phyloP scores from a whole-genome alignment of 108 stramenopile species.

The Pseudonitzschia delicatissima region DNA sequence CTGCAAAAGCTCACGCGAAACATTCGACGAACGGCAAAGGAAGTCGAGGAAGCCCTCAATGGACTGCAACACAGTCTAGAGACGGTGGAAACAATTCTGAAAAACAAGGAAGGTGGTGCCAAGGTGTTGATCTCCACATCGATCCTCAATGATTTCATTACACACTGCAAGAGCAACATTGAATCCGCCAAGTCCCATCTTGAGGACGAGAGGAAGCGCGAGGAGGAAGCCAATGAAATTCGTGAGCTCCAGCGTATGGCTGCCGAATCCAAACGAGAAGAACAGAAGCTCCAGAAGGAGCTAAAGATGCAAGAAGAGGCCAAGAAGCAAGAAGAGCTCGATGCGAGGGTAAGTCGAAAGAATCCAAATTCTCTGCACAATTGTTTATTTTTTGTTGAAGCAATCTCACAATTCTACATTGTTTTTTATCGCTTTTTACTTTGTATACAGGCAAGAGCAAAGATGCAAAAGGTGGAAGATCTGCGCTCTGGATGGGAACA shows the following conservation, averaged over 20 bases:
- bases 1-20: slow-evolving; percentile 76
- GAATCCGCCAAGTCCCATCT: slow-evolving; percentile 83
- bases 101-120: slow-evolving; percentile 62
- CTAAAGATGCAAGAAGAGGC: slow-evolving; percentile 53
- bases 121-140: slow-evolving; percentile 74
- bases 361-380: too few species aligned
- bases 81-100: slow-evolving; percentile 66
- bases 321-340: slow-evolving; percentile 68
- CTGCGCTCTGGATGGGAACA: slow-evolving; percentile 70
- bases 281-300: slow-evolving; percentile 44
- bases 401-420: neutral
- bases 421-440: neutral
- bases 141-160: slow-evolving; percentile 67
- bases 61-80: slow-evolving; percentile 74
- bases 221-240: slow-evolving; percentile 61
- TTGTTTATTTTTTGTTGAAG: too few species aligned
- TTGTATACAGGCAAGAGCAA: slow-evolving; percentile 41
- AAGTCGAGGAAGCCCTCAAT: slow-evolving; percentile 73
- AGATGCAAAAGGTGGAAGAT: slow-evolving; percentile 61
- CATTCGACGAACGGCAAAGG: slow-evolving; percentile 77
- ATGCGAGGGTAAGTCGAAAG: slow-evolving; percentile 44
- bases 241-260: slow-evolving; percentile 67
- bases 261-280: slow-evolving; percentile 59
- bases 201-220: slow-evolving; percentile 70
- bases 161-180: slow-evolving; percentile 79